Evolutionary conservation across 2,329 filamentous ascomycete genomes (phyloP).

Genomic region (Penicillium paneum): DNA sequence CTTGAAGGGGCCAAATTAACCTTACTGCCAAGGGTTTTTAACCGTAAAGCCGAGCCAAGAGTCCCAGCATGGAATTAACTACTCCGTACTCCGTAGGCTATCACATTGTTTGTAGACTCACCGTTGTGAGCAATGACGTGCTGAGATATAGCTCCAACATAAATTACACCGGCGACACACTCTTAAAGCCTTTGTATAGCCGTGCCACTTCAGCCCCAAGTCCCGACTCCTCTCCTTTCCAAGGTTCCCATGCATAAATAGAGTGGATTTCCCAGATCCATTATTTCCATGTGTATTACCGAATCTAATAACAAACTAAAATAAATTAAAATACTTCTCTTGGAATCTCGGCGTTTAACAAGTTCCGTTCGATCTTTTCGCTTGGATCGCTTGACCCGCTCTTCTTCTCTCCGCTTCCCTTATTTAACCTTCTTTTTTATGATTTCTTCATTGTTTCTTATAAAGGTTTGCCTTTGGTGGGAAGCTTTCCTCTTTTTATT

Average conservation of each 20-base stretch:
- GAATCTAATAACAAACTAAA: not conserved
- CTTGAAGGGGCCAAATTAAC: conserved; percentile 18
- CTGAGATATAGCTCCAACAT: not conserved
- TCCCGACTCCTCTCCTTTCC: conserved; percentile 7
- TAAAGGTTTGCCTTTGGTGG: conserved; percentile 9
- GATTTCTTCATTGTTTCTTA: conserved; percentile 20
- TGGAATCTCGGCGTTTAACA: conserved; percentile 26
- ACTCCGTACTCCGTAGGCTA: no score
- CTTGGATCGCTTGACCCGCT: conserved; percentile 15
- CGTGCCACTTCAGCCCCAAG: conserved; percentile 3
- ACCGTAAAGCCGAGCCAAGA: conserved; percentile 26
- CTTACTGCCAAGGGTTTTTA: conserved; percentile 19
- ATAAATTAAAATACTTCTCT: conserved; percentile 3
- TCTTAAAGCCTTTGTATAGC: conserved; percentile 1
- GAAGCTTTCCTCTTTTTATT: conserved; percentile 4
- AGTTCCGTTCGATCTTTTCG: conserved; percentile 22
- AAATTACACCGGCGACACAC: conserved; percentile 7
- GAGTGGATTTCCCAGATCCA: conserved; percentile 15
- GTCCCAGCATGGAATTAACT: conserved; percentile 5
- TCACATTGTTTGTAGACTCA: no score
- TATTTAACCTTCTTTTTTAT: conserved; percentile 30
- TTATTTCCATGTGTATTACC: conserved; percentile 11
- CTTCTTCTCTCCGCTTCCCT: conserved; percentile 19
- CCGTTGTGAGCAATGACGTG: not conserved
- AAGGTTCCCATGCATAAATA: conserved; percentile 22